Base-by-base conservation (phyloP, 768 basidiomycete species). In the Royoungia palumana region DNA sequence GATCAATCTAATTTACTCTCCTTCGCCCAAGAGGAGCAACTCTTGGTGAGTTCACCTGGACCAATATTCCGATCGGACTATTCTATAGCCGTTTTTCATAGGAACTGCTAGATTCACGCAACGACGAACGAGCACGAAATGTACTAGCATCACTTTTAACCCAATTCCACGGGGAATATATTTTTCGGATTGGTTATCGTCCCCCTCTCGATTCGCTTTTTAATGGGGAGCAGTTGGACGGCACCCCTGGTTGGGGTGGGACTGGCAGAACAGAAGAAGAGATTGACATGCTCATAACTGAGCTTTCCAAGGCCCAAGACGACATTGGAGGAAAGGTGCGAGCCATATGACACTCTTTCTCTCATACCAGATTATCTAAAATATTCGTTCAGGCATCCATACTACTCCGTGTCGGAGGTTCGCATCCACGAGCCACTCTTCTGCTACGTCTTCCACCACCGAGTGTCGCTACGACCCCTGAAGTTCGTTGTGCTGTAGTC, bases 401-500 rank as follows among this genome's bases (percentile, higher is more conserved):
- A 24, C 67, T 90, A 21, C 77, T 81, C 50, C 74, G 80, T 41
- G 57, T 60, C 37, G 67, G 66, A 47, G 69, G 68, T 8, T 70
- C 65, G 5, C 77, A 79, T 62, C 77, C 83, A 28, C 76, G 87
- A 49, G 71, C 74, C 21, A 74, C 80, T 11, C 65, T 88, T 16
- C 69, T 93, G 22, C 66, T 92, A 47, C 80, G 90, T 51, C 67
- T 93, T 50, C 90, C 88, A 49, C 86, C 89, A 35, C 80, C 80
- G 5, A 85, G 76, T 59, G 83, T 91, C 3, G 81, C 87, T 19
- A 68, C 81, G 34, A 88, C 85, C n/a, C 86, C 89, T 7, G 95
- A 99, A 70, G 92, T 96, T 2, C 81, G 96, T 27, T 92, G 94
- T 58, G 94, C 95, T 0, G 94, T 96, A 2, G 91, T 97, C 6